Conservation (phyloP, 306 rosid species). For the Herpetospermum pedunculosum region DNA sequence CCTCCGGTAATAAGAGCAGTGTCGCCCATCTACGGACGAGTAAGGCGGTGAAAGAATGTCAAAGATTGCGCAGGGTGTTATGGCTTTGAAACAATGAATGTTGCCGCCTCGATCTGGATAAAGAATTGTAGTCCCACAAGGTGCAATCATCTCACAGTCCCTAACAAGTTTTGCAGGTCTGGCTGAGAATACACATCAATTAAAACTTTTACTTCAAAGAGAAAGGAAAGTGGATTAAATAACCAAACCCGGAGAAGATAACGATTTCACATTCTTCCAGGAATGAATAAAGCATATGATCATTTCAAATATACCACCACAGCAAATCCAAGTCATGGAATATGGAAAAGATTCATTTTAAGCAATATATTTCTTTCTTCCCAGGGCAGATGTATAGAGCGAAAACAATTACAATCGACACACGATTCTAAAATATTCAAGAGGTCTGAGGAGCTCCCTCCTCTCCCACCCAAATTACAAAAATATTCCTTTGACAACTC, state of each 20-base stretch:
- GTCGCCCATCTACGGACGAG: slow-evolving; percentile 60
- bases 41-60: slow-evolving; percentile 85
- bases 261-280: background rate
- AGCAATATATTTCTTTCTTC: background rate
- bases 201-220: slow-evolving; percentile 4
- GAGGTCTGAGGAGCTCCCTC: too few species aligned
- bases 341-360: background rate
- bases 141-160: slow-evolving; percentile 68
- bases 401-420: too few species aligned
- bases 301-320: background rate
- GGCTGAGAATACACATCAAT: slow-evolving; percentile 36
- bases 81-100: slow-evolving; percentile 73
- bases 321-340: background rate
- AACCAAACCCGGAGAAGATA: background rate
- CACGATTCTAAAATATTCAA: background rate
- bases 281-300: background rate
- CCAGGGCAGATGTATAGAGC: too few species aligned
- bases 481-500: too few species aligned
- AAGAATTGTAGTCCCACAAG: slow-evolving; percentile 60
- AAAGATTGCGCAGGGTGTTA: slow-evolving; percentile 79
- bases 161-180: slow-evolving; percentile 71
- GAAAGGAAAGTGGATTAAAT: background rate
- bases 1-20: slow-evolving; percentile 73
- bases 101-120: slow-evolving; percentile 82
- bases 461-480: too few species aligned